Evolutionary conservation across 495 filamentous ascomycete genomes (phyloP), one percentile per base, ranked within the genome.

Genomic region (Aspergillus incahuasiensis): DNA sequence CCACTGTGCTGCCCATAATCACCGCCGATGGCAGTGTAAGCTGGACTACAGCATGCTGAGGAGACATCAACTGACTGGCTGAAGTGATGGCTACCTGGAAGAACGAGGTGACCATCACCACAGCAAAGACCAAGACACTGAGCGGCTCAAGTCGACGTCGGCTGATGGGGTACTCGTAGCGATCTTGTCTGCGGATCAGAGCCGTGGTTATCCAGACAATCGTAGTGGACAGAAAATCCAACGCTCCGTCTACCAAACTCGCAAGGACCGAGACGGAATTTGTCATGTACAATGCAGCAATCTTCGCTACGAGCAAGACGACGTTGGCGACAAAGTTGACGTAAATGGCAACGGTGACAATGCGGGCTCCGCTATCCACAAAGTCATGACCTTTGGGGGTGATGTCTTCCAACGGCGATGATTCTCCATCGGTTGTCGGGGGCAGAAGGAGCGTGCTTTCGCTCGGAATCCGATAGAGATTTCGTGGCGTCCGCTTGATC

Each of bases 101-200:
- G 67, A 97, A 95, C 0, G 89, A 90, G 2, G 87, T 91, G 39
- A 95, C 84, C 85, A 92, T 92, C 41, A 92, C 84, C 15, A 92
- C 80, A 0, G 86, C 86, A 68, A 91, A 92, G 49, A 92, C 81
- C 9, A 92, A 76, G 7, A 92, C 81, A 35, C 87, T 88, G n/a
- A 92, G 60, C 0, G 89, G 88, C 58, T 91, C 89, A 28, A 97
- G 78, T 18, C 86, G 74, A 2, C 83, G 86, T 6, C 92, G 78
- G 21, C 88, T 91, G 24, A 95, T 84, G 0, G 92, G 92, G 65
- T 92, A 96, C n/a, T 78, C 75, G 60, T 91, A 89, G 48, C 84
- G 83, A 60, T 96, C 89, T 52, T 86, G 84, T 40, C 79, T 80
- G 44, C 79, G 80, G 57, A 94, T 92, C 52, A 94, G 75, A 50